Evolutionary conservation across 768 basidiomycete genomes (phyloP).

Genomic region (Collybia nuda): DNA sequence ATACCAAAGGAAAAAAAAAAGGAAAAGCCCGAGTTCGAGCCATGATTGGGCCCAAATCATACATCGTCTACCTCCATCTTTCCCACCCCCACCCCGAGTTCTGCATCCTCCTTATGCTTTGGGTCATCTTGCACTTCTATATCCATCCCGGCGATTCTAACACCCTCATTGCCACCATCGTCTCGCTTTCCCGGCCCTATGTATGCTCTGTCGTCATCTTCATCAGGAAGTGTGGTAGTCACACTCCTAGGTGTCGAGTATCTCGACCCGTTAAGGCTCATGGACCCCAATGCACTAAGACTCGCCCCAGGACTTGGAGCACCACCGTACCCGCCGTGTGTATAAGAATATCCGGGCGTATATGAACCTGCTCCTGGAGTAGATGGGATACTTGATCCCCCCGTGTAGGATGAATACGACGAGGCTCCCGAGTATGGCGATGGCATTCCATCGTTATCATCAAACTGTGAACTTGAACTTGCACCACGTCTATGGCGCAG

Average conservation of each 20-base stretch:
- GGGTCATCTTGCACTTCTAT: conserved; percentile 9
- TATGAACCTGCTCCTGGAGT: conserved; percentile 28
- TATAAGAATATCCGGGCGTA: conserved; percentile 14
- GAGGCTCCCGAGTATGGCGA: conserved; percentile 27
- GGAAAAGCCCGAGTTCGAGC: neutral
- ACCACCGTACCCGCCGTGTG: conserved; percentile 4
- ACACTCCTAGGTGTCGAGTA: conserved; percentile 24
- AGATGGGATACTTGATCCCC: conserved; percentile 32
- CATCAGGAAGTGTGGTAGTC: conserved; percentile 17
- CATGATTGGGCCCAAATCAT: no score
- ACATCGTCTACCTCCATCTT: conserved; percentile 29
- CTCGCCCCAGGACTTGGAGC: conserved; percentile 25
- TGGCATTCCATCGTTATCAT: conserved; percentile 21
- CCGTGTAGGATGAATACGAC: conserved; percentile 20
- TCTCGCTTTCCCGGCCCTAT: conserved; percentile 8
- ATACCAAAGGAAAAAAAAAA: neutral
- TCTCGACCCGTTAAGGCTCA: conserved; percentile 14
- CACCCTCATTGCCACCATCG: conserved; percentile 19
- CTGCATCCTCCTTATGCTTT: conserved; percentile 11
- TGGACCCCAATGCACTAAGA: conserved; percentile 17
- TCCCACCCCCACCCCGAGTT: conserved; percentile 6
- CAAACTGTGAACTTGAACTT: conserved; percentile 13
- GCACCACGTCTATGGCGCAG: conserved; percentile 10
- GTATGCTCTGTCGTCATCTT: conserved; percentile 11
- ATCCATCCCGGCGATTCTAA: conserved; percentile 26